Evolutionary conservation across 768 basidiomycete species (phyloP).

Genomic region (Boletus coccyginus): DNA sequence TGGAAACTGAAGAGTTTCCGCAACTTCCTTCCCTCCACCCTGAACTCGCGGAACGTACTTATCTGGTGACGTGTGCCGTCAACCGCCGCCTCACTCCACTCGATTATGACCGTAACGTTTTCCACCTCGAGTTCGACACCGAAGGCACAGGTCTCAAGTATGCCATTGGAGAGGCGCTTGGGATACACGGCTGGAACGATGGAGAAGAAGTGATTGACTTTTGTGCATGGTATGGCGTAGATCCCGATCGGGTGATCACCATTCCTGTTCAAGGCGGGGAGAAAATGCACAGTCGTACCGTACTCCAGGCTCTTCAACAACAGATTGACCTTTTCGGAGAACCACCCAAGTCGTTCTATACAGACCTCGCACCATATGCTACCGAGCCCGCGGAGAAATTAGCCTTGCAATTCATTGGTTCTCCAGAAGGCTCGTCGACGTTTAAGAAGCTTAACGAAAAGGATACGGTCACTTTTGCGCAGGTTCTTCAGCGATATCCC

Average conservation of each 20-base stretch:
- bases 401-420: constrained; percentile 87
- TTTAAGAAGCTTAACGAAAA: constrained; percentile 97
- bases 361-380: constrained; percentile 78
- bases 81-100: constrained; percentile 92
- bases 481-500: constrained; percentile 72
- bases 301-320: constrained; percentile 93
- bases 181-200: constrained; percentile 98
- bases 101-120: constrained; percentile 98
- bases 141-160: constrained; percentile 92
- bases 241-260: constrained; percentile 75
- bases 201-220: constrained; percentile 83
- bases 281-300: constrained; percentile 86
- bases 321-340: constrained; percentile 95
- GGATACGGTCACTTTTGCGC: constrained; percentile 92
- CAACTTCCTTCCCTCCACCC: constrained; percentile 78
- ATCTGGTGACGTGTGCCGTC: constrained; percentile 89
- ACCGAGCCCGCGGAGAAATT: constrained; percentile 66
- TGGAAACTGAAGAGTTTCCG: constrained; percentile 41
- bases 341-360: constrained; percentile 94
- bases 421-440: constrained; percentile 84
- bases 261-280: constrained; percentile 68
- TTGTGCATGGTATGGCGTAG: constrained; percentile 88
- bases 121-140: constrained; percentile 96
- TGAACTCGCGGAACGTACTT: constrained; percentile 85
- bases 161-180: constrained; percentile 94